Evolutionary conservation across 2,329 filamentous ascomycete genomes (phyloP).

Genomic region (Fusarium temperatum): DNA sequence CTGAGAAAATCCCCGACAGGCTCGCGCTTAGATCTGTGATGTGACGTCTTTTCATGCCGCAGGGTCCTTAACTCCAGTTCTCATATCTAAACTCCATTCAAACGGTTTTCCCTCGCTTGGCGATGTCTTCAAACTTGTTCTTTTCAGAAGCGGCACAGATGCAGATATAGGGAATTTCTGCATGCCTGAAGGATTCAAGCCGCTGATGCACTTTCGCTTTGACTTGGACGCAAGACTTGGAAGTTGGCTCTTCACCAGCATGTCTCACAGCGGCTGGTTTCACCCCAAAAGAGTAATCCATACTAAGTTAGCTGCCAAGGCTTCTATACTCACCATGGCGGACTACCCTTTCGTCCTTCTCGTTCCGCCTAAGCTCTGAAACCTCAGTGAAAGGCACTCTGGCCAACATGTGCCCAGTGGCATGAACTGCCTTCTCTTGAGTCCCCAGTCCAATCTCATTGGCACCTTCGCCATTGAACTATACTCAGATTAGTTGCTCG

Average conservation of each 20-base stretch:
- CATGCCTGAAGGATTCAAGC: slow-evolving; percentile 8
- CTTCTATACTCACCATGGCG: neutral
- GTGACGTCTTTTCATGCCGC: slow-evolving; percentile 23
- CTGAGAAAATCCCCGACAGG: slow-evolving; percentile 17
- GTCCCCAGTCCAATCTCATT: neutral
- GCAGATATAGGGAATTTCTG: neutral
- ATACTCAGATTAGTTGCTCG: neutral
- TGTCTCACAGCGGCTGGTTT: slow-evolving; percentile 16
- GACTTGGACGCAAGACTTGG: neutral
- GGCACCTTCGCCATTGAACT: neutral
- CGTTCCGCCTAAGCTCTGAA: neutral
- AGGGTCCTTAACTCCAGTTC: slow-evolving; percentile 17
- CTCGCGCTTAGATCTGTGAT: slow-evolving; percentile 13
- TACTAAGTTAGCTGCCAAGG: neutral
- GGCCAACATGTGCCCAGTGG: neutral
- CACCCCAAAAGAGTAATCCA: slow-evolving; percentile 1
- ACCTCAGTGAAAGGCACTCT: neutral
- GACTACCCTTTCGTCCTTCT: neutral
- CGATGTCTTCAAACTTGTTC: neutral
- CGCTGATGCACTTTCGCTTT: slow-evolving; percentile 18
- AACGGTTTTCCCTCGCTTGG: neutral
- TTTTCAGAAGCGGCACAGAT: neutral
- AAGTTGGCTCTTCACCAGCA: neutral
- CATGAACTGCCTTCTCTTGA: neutral
- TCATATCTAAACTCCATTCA: slow-evolving; percentile 27